These are phyloP conservation scores for Gilbertella persicaria DNA, from an alignment of 371 early-diverging fungal species.

Conservation along the genomic window DNA sequence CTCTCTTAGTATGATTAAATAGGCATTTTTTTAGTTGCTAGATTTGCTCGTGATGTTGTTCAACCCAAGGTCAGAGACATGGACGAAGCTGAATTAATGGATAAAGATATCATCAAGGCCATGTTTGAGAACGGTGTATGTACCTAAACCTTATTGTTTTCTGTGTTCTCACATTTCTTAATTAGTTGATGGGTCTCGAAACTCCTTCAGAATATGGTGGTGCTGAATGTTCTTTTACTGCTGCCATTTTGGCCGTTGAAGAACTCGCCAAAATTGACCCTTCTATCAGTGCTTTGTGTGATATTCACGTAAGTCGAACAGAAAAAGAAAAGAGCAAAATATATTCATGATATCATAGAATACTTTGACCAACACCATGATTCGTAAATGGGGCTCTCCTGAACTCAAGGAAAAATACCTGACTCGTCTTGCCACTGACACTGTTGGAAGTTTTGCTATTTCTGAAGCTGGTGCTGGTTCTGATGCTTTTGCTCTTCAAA, in stretches of 20 bases:
- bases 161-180: conserved; percentile 3
- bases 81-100: conserved; percentile 92
- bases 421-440: conserved; percentile 79
- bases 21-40: conserved; percentile 59
- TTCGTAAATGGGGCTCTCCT: conserved; percentile 79
- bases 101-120: conserved; percentile 78
- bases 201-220: conserved; percentile 83
- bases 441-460: conserved; percentile 94
- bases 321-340: too few relatives aligned
- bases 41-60: conserved; percentile 84
- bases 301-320: conserved; percentile 88
- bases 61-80: conserved; percentile 86
- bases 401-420: conserved; percentile 85
- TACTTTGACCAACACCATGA: conserved; percentile 93
- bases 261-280: conserved; percentile 97
- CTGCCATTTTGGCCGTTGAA: conserved; percentile 90
- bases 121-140: conserved; percentile 89
- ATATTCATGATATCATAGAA: too few relatives aligned
- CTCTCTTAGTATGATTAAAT: not conserved
- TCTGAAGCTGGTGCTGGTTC: conserved; percentile 93
- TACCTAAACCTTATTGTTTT: conserved; percentile 5
- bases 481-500: conserved; percentile 96
- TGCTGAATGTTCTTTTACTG: conserved; percentile 85
- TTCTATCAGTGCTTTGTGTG: conserved; percentile 88
- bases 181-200: conserved; percentile 95